Evolutionary conservation across 169 alveolate genomes (phyloP).

Genomic region (Eimeria brunetti): DNA sequence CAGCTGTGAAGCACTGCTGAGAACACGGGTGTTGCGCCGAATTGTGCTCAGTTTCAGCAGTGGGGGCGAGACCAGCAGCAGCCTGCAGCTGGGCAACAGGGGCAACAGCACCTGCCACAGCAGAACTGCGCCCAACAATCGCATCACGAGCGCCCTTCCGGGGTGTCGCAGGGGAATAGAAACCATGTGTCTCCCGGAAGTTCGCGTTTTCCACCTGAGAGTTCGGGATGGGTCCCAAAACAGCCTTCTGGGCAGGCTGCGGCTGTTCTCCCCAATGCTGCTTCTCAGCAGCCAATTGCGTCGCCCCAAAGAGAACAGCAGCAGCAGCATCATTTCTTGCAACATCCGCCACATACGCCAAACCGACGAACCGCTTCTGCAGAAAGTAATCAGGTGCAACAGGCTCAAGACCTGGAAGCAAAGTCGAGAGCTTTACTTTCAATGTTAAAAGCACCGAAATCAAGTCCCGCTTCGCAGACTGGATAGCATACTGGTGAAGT

Average conservation of each 20-base stretch:
- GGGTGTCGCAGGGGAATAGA: background rate
- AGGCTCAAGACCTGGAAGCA: background rate
- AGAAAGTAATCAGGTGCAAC: background rate
- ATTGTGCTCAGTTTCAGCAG: background rate
- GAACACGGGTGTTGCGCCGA: background rate
- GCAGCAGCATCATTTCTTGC: slow-evolving; percentile 23
- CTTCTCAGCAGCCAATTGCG: background rate
- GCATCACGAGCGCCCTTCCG: background rate
- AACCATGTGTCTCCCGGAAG: background rate
- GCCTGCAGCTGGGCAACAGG: background rate
- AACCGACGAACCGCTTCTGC: background rate
- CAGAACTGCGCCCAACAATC: background rate
- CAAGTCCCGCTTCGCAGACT: background rate
- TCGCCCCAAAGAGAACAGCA: background rate
- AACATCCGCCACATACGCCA: background rate
- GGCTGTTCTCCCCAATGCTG: background rate
- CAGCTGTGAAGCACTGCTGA: background rate
- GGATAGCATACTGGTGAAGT: background rate
- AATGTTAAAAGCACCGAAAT: background rate
- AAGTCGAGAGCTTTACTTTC: slow-evolving; percentile 40
- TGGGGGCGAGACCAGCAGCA: background rate
- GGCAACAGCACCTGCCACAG: background rate
- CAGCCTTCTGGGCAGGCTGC: background rate
- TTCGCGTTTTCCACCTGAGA: background rate
- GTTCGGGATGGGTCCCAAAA: background rate